Base-by-base conservation (phyloP, 768 basidiomycete species). In the Agaricus blazei region DNA sequence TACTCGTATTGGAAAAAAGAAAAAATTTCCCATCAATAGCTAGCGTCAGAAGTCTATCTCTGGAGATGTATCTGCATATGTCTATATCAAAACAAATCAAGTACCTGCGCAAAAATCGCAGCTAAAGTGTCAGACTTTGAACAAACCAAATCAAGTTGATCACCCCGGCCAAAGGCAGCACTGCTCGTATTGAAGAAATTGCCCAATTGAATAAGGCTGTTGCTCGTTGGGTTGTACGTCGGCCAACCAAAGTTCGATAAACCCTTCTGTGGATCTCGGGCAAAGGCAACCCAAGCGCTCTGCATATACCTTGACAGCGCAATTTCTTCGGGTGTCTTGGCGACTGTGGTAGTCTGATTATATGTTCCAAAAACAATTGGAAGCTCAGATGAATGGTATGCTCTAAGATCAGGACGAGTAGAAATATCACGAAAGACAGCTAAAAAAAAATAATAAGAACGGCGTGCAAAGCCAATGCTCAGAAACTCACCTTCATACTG, bases 341-440 rank as follows among this genome's bases (percentile, higher is more conserved):
- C 53, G 28, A 46, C 2, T 40, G 45, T 46, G 3, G 45, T 54
- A 27, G 46, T 54, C 29, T 45, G 45, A 12, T 54, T 54, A 42
- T 51, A 51, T 1, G 71, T 70, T 2, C 72, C 73, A 48, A 75
- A 77, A 29, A 73, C 67, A 28, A 73, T 58, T 0, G 75, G 73
- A 31, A 77, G 68, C 40, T 75, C 70, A 0, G 73, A 68, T 0
- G 69, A 64, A 40, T 76, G 75, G 54, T 68, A 74, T 2, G 73
- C 68, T 4, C 75, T 68, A 6, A 73, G 50, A 49, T 70, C 69
- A 0, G 67, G 63, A 6, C 67, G 65, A 14, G 59, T 59, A 2
- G 71, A 70, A 24, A 74, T 69, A 42, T 71, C 69, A 2, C 67
- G 69, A 51, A 73, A 75, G n/a, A 73, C 62, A 27, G 62, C 72